A percentile compares a stretch with the other conserved stretches of the same genome.
Conservation (phyloP, 2,329 filamentous ascomycete species). For the Fusarium sarcochroum region DNA sequence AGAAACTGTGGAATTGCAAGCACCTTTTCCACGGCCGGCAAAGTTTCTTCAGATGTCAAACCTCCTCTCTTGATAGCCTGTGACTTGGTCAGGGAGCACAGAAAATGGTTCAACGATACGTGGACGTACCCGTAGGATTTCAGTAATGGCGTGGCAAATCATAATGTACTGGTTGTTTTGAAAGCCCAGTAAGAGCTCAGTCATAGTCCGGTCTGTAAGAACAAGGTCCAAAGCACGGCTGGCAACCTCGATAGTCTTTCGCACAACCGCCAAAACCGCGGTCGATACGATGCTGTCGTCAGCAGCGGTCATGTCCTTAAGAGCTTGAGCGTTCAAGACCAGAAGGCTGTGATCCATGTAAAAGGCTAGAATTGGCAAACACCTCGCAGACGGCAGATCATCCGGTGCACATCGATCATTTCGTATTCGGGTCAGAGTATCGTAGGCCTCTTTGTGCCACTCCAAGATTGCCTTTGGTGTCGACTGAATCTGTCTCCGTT, state of each 20-base stretch:
- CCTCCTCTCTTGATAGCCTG: constrained; percentile 20
- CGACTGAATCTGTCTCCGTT: neutral
- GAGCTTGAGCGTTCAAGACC: constrained; percentile 8
- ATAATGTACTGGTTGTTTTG: constrained; percentile 28
- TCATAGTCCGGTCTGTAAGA: neutral
- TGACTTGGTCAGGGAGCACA: too few relatives aligned
- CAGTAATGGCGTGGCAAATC: constrained; percentile 14
- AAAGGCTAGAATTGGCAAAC: constrained; percentile 1
- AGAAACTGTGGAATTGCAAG: constrained; percentile 7
- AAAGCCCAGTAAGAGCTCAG: constrained; percentile 8
- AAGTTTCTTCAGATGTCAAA: neutral
- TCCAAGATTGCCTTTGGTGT: constrained; percentile 8
- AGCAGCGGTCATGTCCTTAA: neutral
- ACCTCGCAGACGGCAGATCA: neutral
- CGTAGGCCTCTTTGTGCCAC: constrained; percentile 18
- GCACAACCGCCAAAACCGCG: constrained; percentile 2
- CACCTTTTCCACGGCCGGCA: constrained; percentile 18
- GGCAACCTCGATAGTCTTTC: constrained; percentile 5
- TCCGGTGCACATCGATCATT: constrained; percentile 12
- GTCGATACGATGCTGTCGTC: neutral
- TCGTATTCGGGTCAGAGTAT: neutral
- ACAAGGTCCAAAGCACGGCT: neutral
- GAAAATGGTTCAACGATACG: too few relatives aligned
- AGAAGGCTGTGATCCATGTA: constrained; percentile 23
- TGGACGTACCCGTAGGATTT: neutral